A percentile compares a stretch with the other conserved stretches of the same genome.
These are phyloP conservation scores for Torulaspora franciscae DNA, from an alignment of 805 yeast species.

Conservation along the genomic window DNA sequence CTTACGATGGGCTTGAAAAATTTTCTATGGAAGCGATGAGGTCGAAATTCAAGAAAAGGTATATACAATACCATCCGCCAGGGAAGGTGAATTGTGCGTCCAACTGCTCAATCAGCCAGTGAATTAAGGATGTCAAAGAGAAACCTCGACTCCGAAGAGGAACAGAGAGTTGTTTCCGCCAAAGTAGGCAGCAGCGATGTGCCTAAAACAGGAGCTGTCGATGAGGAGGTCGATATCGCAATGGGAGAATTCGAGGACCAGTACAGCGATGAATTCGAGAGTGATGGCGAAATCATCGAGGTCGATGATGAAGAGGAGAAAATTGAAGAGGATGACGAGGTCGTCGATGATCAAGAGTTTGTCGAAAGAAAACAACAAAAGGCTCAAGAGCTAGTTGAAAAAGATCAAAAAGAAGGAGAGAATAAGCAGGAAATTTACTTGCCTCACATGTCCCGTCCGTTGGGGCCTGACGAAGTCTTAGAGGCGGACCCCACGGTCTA, in stretches of 20 bases:
- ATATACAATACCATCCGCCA: not conserved
- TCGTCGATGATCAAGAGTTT: conserved; percentile 34
- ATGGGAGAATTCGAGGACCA: conserved; percentile 87
- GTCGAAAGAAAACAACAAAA: conserved; percentile 36
- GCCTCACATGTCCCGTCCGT: conserved; percentile 83
- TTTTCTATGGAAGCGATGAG: conserved; percentile 21
- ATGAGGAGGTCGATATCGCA: conserved; percentile 43
- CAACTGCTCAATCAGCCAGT: not conserved
- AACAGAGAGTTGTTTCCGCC: conserved; percentile 41
- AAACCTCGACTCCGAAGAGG: conserved; percentile 38
- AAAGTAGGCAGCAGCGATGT: conserved; percentile 30
- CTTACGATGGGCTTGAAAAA: conserved; percentile 11
- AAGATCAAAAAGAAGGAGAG: conserved; percentile 37
- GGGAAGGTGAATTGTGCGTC: not conserved
- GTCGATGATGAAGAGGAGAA: conserved; percentile 58
- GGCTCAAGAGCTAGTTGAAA: conserved; percentile 38
- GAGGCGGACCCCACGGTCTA: conserved; percentile 96
- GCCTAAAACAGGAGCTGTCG: conserved; percentile 33
- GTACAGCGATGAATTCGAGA: conserved; percentile 86
- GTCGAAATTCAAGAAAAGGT: conserved; percentile 5
- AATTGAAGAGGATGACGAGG: conserved; percentile 36
- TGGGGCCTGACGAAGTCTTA: conserved; percentile 92
- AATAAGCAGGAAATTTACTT: conserved; percentile 54
- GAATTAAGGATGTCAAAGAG: conserved; percentile 47
- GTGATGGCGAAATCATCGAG: conserved; percentile 85